Evolutionary conservation across 768 basidiomycete species (phyloP).

Genomic region (Ramaria sp.): DNA sequence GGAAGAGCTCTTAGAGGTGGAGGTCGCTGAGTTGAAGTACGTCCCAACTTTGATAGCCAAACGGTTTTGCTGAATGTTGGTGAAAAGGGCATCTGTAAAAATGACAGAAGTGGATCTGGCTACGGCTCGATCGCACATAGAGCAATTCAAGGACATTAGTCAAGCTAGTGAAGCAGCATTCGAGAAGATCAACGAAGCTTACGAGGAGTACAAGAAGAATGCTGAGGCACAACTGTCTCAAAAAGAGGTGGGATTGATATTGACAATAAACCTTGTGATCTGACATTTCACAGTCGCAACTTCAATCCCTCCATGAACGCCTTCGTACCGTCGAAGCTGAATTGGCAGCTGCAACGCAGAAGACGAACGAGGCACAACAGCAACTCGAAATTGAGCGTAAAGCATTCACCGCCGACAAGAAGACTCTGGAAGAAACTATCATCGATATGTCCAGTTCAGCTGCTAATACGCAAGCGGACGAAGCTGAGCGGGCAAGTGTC

Average conservation of each 20-base stretch:
- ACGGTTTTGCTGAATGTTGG: slow-evolving; percentile 18
- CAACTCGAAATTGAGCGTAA: slow-evolving; percentile 57
- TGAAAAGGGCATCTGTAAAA: slow-evolving; percentile 39
- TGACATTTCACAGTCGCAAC: slow-evolving; percentile 40
- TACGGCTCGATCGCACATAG: slow-evolving; percentile 56
- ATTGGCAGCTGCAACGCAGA: slow-evolving; percentile 31
- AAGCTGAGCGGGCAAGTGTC: slow-evolving; percentile 50
- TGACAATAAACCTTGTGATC: not conserved
- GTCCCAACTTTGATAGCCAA: slow-evolving; percentile 12
- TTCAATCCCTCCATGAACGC: slow-evolving; percentile 50
- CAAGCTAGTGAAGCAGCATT: slow-evolving; percentile 74
- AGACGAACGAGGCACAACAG: slow-evolving; percentile 48
- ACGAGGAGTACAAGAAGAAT: slow-evolving; percentile 69
- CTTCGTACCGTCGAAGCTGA: slow-evolving; percentile 45
- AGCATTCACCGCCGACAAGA: slow-evolving; percentile 71
- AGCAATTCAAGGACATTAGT: slow-evolving; percentile 82
- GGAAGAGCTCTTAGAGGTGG: slow-evolving; percentile 74
- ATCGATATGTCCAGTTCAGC: slow-evolving; percentile 72
- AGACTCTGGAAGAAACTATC: slow-evolving; percentile 71
- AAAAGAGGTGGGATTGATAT: slow-evolving; percentile 46
- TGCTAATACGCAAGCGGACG: slow-evolving; percentile 52
- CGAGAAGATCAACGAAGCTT: slow-evolving; percentile 52
- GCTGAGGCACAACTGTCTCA: slow-evolving; percentile 59
- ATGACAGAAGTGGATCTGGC: slow-evolving; percentile 68
- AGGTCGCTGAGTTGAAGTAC: slow-evolving; percentile 78